These are phyloP conservation scores for Croton laevigatus DNA, from an alignment of 441 rosid species.

Conservation along the genomic window DNA sequence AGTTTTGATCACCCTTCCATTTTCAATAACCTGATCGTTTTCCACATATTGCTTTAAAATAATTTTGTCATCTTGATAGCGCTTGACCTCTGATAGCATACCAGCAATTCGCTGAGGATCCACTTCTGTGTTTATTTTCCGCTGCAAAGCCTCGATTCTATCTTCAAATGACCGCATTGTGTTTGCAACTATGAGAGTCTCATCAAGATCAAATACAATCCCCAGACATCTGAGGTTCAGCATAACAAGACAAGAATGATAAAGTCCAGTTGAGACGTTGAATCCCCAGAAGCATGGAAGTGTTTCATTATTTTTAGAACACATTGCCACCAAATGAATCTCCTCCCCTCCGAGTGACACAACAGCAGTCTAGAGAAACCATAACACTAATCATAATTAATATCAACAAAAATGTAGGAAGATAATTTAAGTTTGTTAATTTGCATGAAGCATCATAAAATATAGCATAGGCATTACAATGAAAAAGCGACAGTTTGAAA, in stretches of 20 bases:
- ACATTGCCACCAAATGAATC: conserved; percentile 96
- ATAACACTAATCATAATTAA: conserved; percentile 23
- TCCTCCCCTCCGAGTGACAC: conserved; percentile 71
- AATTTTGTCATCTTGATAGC: conserved; percentile 85
- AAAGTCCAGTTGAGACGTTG: conserved; percentile 64
- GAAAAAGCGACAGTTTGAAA: not conserved
- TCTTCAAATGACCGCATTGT: conserved; percentile 95
- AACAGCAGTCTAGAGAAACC: conserved; percentile 75
- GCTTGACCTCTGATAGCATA: conserved; percentile 78
- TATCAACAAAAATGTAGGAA: not conserved
- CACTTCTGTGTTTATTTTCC: conserved; percentile 64
- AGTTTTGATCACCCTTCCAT: conserved; percentile 74
- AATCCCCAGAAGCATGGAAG: conserved; percentile 93
- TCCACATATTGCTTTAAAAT: conserved; percentile 89
- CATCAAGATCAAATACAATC: conserved; percentile 97
- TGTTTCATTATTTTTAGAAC: conserved; percentile 46
- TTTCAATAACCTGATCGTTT: conserved; percentile 83
- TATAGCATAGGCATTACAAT: not conserved
- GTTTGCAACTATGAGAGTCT: conserved; percentile 91
- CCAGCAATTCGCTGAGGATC: conserved; percentile 75
- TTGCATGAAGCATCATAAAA: not conserved
- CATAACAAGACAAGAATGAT: conserved; percentile 79
- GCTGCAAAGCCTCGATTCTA: conserved; percentile 71
- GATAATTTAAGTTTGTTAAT: not conserved
- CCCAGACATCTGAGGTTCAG: conserved; percentile 90